Conservation (phyloP, 805 yeast species). For the Brettanomyces sp. region DNA sequence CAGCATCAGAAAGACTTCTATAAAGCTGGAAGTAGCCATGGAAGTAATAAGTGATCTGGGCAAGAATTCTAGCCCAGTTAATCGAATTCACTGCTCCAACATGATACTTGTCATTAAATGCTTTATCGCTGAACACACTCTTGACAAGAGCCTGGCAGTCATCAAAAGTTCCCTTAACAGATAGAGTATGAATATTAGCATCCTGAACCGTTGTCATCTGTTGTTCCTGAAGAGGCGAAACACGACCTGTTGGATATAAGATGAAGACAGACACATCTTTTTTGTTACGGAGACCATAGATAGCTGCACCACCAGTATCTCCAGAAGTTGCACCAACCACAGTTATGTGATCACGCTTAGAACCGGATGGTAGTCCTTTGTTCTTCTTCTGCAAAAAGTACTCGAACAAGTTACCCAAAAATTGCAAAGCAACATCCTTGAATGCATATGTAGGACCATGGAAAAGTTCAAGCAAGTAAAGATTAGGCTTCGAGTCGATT, state of each 20-base stretch:
- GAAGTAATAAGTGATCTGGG: constrained; percentile 96
- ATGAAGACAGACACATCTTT: constrained; percentile 97
- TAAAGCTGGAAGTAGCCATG: constrained; percentile 74
- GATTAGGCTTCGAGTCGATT: constrained; percentile 36
- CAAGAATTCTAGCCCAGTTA: constrained; percentile 98
- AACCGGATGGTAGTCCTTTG: constrained; percentile 32
- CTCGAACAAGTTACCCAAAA: constrained; percentile 94
- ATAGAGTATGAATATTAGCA: constrained; percentile 85
- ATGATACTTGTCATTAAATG: constrained; percentile 82
- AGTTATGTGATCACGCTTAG: constrained; percentile 63
- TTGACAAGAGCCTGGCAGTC: constrained; percentile 97
- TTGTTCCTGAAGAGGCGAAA: constrained; percentile 94
- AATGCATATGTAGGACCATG: constrained; percentile 99
- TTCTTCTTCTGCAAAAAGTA: constrained; percentile 78
- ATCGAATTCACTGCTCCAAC: constrained; percentile 97
- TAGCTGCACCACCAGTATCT: constrained; percentile 98
- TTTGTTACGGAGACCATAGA: constrained; percentile 93
- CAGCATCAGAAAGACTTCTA: constrained; percentile 26
- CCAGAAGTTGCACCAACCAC: constrained; percentile 99
- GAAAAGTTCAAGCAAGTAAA: constrained; percentile 83
- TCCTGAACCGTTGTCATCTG: constrained; percentile 98
- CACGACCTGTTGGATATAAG: constrained; percentile 93
- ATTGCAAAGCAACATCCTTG: constrained; percentile 97
- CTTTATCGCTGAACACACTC: constrained; percentile 80
- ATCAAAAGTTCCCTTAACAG: constrained; percentile 94